These are phyloP conservation scores for Alternaria longipes DNA, from an alignment of 2,329 filamentous ascomycete species.

Conservation along the genomic window DNA sequence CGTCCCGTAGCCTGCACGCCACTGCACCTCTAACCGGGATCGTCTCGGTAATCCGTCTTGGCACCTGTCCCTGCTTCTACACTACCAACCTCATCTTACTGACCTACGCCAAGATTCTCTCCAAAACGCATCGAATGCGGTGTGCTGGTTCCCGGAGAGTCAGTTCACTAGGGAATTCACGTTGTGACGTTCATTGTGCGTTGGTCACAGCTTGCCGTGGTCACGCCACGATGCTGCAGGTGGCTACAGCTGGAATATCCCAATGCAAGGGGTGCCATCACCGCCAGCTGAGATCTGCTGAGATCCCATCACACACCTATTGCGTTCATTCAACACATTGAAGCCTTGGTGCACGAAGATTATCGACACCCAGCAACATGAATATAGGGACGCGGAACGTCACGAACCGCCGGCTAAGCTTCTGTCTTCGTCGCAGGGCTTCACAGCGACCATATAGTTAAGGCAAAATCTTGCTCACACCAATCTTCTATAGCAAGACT, in stretches of 20 bases:
- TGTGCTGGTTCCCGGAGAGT: fast-evolving
- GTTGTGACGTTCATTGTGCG: fast-evolving
- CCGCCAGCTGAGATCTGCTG: background rate
- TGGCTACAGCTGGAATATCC: background rate
- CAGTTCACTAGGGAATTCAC: fast-evolving
- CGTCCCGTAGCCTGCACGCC: conserved; percentile 30
- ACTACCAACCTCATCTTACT: conserved; percentile 2
- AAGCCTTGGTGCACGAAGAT: background rate
- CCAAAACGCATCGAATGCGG: background rate
- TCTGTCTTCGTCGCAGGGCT: background rate
- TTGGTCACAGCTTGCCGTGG: background rate
- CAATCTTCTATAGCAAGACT: background rate
- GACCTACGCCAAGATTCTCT: background rate
- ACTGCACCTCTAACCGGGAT: conserved; percentile 31
- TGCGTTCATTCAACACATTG: background rate
- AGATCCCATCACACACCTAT: background rate
- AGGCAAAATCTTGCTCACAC: background rate
- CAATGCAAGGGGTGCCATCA: background rate
- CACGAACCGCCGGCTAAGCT: background rate
- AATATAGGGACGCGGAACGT: background rate
- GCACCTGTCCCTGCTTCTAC: conserved; percentile 4
- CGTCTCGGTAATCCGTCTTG: conserved; percentile 20
- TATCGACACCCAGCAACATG: background rate
- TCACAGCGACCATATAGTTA: background rate
- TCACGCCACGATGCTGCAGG: background rate